phyloP scores from a whole-genome alignment of 2,329 filamentous ascomycete genomes.

The Sporothrix mexicana region DNA sequence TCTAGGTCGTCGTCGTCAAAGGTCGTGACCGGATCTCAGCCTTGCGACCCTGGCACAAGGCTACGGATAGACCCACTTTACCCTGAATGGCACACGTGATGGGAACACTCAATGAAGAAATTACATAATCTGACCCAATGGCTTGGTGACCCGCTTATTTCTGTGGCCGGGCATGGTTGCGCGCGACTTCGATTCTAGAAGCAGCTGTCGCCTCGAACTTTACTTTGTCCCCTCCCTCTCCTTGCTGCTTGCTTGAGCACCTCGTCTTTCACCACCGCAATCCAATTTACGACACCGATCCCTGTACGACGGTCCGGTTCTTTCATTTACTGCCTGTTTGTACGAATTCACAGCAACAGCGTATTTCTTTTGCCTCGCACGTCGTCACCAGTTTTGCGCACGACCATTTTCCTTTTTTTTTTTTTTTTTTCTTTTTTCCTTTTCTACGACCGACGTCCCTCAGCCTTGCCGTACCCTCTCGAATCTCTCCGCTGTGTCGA shows the following conservation, averaged over 20 bases:
- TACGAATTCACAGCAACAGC: background rate
- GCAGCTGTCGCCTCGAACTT: constrained; percentile 10
- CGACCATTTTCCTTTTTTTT: background rate
- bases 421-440: background rate
- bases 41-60: constrained; percentile 22
- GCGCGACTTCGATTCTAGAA: constrained; percentile 14
- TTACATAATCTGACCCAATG: background rate
- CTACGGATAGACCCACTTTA: background rate
- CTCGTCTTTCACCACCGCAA: background rate
- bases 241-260: background rate
- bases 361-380: constrained; percentile 15
- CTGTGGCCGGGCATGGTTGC: background rate
- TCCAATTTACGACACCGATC: background rate
- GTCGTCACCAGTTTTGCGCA: background rate
- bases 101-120: background rate
- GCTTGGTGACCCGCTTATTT: background rate
- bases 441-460: background rate
- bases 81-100: background rate
- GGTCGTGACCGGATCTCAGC: background rate
- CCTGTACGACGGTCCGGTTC: background rate
- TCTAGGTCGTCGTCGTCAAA: too few species aligned
- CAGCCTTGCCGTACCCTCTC: constrained; percentile 1
- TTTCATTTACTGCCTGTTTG: background rate
- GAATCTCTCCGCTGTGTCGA: background rate
- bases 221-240: background rate